Evolutionary conservation across 129 eudicot genomes (phyloP), one percentile per base, ranked within the genome.

Genomic region (Lonicera japonica): DNA sequence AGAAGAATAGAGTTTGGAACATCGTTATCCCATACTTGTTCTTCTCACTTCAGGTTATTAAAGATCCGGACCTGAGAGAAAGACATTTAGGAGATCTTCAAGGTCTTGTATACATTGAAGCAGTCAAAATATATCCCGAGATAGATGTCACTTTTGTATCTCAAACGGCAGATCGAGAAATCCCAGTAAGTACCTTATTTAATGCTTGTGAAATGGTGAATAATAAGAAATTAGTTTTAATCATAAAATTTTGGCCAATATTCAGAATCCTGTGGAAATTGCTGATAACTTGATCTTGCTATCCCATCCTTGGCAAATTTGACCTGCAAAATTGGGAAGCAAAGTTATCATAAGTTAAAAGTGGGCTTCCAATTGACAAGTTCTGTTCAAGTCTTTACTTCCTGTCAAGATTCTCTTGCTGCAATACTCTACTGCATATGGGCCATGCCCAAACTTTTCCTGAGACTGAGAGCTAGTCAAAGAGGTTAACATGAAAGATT

Each of bases 71-170:
- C 74, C 76, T 90, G 56, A 77, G 97, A 62, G 97, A 90, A 70
- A 86, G 95, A 73, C 80, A 90, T 72, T 56, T 83, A 51, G 97
- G 97, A 60, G 95, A 73, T 73, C 95, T 90, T 81, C 97, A 90
- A 84, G 97, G 95, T 70, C 51, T 77, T 61, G 85, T 75, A 21
- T 82, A 60, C 54, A 34, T 54, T 56, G 97, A 84, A 25, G 73
- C 71, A 64, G 73, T 82, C 19, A 84, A 64, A 74, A 22, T 66
- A 45, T 70, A 67, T 36, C 85, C 95, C 15, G 66, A 72, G 79
- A 95, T 95, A 73, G 76, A 79, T 61, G 56, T 76, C 66, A 94
- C 94, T 53, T 83, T 86, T 48, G 61, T 67, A 21, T 86, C 89
- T 55, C 55, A 58, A 16, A 61, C 75, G 43, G 74, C 43, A 3